Evolutionary conservation across 2,329 filamentous ascomycete genomes (phyloP).

Genomic region (Xylaria sp.): DNA sequence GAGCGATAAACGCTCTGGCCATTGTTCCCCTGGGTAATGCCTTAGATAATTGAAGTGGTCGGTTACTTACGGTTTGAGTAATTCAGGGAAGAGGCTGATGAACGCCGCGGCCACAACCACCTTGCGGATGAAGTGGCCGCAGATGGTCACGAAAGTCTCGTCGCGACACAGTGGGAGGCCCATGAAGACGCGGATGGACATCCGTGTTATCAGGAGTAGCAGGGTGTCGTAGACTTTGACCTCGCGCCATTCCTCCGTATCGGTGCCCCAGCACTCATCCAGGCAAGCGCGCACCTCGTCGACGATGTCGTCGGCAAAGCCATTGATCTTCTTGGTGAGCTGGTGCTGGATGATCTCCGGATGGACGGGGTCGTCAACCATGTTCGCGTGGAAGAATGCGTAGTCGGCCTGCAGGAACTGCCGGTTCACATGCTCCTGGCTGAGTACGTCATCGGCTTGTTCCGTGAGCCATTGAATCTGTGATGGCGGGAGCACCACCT

Average conservation of each 20-base stretch:
- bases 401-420: conserved; percentile 51
- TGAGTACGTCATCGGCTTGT: conserved; percentile 49
- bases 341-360: conserved; percentile 48
- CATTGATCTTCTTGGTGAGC: conserved; percentile 47
- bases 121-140: conserved; percentile 46
- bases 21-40: background rate
- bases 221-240: conserved; percentile 50
- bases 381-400: conserved; percentile 48
- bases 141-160: conserved; percentile 46
- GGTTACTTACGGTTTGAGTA: conserved; percentile 48
- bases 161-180: conserved; percentile 48
- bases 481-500: conserved; percentile 49
- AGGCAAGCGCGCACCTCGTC: conserved; percentile 47
- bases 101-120: conserved; percentile 46
- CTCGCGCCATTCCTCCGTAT: conserved; percentile 47
- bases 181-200: conserved; percentile 49
- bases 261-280: conserved; percentile 46
- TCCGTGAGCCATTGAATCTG: conserved; percentile 48
- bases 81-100: conserved; percentile 46
- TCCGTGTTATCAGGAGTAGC: conserved; percentile 46
- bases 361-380: conserved; percentile 48
- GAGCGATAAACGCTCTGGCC: background rate
- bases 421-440: conserved; percentile 49
- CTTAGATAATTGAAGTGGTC: background rate
- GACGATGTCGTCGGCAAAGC: conserved; percentile 47